Evolutionary conservation across 257 asterid genomes (phyloP).

Genomic region (Misopates orontium): DNA sequence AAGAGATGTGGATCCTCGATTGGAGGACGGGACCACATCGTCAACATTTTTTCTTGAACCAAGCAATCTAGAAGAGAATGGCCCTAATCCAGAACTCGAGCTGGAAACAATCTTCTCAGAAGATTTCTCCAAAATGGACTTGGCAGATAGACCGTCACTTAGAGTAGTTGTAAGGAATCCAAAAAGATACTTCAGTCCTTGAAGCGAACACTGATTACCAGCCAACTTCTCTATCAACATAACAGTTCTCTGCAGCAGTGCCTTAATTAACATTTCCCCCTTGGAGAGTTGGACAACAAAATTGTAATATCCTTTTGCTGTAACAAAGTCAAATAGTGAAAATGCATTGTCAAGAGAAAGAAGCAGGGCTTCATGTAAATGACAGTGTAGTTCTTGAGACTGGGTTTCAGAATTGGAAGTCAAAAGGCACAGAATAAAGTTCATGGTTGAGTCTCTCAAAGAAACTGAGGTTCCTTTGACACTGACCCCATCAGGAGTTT

Average conservation of each 20-base stretch:
- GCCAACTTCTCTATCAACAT: conserved; percentile 73
- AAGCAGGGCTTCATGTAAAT: conserved; percentile 75
- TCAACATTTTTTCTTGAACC: conserved; percentile 70
- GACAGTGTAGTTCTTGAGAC: conserved; percentile 60
- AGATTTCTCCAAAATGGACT: conserved; percentile 48
- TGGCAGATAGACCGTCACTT: conserved; percentile 65
- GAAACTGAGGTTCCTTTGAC: conserved; percentile 63
- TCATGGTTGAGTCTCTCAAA: conserved; percentile 74
- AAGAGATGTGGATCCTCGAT: conserved; percentile 67
- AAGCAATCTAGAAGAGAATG: conserved; percentile 57
- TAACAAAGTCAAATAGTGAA: conserved; percentile 52
- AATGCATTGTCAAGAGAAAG: conserved; percentile 83
- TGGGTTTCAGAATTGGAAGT: conserved; percentile 45
- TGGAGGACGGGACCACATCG: conserved; percentile 65
- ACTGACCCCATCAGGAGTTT: conserved; percentile 44
- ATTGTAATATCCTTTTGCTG: conserved; percentile 61
- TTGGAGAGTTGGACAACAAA: conserved; percentile 72
- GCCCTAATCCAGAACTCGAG: conserved; percentile 56
- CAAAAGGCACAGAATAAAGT: conserved; percentile 64
- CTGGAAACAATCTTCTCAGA: conserved; percentile 56
- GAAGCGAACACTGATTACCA: conserved; percentile 68
- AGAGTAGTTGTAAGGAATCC: conserved; percentile 62
- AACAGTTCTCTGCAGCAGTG: conserved; percentile 63
- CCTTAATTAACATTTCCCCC: conserved; percentile 65
- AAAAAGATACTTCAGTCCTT: conserved; percentile 76